Percentiles rank a stretch among this genome's conserved stretches.
These are phyloP conservation scores for Eucalyptus albens DNA, from an alignment of 345 rosid genomes.

Conservation along the genomic window DNA sequence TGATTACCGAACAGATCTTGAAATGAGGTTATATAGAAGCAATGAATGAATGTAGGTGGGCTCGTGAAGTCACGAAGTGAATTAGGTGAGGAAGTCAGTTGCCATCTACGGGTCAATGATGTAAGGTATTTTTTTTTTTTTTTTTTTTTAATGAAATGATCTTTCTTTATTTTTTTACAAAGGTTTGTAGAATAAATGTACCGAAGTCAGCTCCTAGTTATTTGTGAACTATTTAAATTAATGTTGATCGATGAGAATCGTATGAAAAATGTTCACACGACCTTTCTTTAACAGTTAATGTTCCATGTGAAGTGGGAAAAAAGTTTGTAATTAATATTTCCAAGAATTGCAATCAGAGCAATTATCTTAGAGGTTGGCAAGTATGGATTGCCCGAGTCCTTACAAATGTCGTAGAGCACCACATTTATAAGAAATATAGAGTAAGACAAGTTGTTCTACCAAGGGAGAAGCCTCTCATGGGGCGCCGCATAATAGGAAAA, in stretches of 20 bases:
- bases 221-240: not conserved
- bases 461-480: not conserved
- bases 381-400: not conserved
- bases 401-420: not conserved
- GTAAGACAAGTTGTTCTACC: not conserved
- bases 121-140: too few relatives aligned
- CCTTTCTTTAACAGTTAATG: not conserved
- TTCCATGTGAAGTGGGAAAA: not conserved
- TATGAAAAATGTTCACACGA: not conserved
- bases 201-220: not conserved
- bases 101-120: not conserved
- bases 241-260: not conserved
- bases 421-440: not conserved
- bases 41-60: not conserved
- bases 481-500: too few relatives aligned
- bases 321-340: not conserved
- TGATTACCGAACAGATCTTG: not conserved
- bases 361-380: not conserved
- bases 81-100: too few relatives aligned
- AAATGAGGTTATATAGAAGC: not conserved
- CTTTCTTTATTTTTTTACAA: not conserved
- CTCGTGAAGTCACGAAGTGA: accelerated
- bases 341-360: not conserved
- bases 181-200: not conserved
- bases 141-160: too few relatives aligned